Evolutionary conservation across 2,329 filamentous ascomycete species (phyloP).

Genomic region (Beauveria brongniartii): DNA sequence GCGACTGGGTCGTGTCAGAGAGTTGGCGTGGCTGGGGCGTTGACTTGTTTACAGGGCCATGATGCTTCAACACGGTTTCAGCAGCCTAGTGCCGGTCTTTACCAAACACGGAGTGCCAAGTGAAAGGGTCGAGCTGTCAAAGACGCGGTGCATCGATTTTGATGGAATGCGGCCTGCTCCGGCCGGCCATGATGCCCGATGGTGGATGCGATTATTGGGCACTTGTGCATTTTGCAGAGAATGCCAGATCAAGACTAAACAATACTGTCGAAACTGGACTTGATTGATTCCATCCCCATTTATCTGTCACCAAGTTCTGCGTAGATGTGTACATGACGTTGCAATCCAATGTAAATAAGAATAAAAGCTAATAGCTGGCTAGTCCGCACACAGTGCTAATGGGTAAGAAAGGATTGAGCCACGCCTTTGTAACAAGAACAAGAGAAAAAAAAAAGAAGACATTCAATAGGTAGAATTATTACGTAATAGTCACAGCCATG

Average conservation of each 20-base stretch:
- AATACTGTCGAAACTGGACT: no score
- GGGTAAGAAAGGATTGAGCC: background rate
- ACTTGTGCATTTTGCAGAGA: background rate
- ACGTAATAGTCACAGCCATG: constrained; percentile 48
- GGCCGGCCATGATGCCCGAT: background rate
- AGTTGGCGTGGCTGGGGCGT: background rate
- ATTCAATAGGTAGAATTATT: constrained; percentile 10
- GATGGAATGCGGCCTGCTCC: background rate
- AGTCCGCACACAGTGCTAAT: background rate
- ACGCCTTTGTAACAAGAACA: background rate
- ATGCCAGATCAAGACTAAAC: no score
- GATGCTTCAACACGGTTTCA: constrained; percentile 5
- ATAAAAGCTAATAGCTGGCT: background rate
- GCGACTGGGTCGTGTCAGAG: constrained; percentile 1
- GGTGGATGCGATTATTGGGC: background rate
- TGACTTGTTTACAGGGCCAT: background rate
- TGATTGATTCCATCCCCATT: no score
- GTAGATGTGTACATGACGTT: background rate
- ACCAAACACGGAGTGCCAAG: background rate
- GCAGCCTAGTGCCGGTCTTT: background rate
- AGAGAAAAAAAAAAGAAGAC: background rate
- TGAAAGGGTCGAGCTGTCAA: background rate
- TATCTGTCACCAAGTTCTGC: no score
- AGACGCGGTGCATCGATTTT: background rate
- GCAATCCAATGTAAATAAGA: background rate